These are phyloP conservation scores for Pistacia atlantica DNA, from an alignment of 345 rosid species.

Conservation along the genomic window DNA sequence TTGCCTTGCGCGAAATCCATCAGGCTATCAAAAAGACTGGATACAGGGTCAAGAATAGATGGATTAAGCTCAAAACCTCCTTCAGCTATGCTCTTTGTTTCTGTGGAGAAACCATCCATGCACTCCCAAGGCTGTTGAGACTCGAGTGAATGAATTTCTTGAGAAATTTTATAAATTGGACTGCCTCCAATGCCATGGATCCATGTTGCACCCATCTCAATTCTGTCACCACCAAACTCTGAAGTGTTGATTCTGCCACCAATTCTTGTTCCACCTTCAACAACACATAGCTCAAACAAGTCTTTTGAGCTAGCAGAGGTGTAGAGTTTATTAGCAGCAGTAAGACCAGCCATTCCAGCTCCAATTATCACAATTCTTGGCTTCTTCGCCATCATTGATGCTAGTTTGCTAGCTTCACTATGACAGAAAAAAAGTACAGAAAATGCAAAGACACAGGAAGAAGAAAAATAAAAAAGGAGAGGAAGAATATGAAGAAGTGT, in stretches of 20 bases:
- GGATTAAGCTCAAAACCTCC: conserved; percentile 67
- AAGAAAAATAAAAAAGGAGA: not conserved
- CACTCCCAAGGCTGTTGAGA: conserved; percentile 96
- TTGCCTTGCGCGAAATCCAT: conserved; percentile 87
- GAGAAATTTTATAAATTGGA: conserved; percentile 74
- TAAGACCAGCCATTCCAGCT: conserved; percentile 98
- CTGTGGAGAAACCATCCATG: conserved; percentile 73
- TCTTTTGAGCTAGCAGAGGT: conserved; percentile 40
- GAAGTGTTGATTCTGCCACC: conserved; percentile 94
- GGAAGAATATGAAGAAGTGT: conserved; percentile 21
- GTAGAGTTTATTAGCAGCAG: conserved; percentile 91
- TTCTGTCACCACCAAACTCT: conserved; percentile 81
- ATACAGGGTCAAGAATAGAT: conserved; percentile 50
- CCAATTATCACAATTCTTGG: conserved; percentile 90
- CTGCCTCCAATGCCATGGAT: conserved; percentile 98
- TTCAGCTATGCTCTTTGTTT: conserved; percentile 60
- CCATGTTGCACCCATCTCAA: conserved; percentile 99
- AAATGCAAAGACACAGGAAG: conserved; percentile 8
- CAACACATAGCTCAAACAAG: conserved; percentile 74
- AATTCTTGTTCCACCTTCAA: conserved; percentile 87
- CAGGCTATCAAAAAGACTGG: conserved; percentile 66
- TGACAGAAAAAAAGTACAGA: not conserved
- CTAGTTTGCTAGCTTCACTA: conserved; percentile 12
- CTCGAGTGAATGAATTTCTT: conserved; percentile 56
- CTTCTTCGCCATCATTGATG: conserved; percentile 70